A percentile compares a stretch with the other conserved stretches of the same genome.
These are phyloP conservation scores for Tausonia pullulans DNA, from an alignment of 1,284 basidiomycete species.

Conservation along the genomic window DNA sequence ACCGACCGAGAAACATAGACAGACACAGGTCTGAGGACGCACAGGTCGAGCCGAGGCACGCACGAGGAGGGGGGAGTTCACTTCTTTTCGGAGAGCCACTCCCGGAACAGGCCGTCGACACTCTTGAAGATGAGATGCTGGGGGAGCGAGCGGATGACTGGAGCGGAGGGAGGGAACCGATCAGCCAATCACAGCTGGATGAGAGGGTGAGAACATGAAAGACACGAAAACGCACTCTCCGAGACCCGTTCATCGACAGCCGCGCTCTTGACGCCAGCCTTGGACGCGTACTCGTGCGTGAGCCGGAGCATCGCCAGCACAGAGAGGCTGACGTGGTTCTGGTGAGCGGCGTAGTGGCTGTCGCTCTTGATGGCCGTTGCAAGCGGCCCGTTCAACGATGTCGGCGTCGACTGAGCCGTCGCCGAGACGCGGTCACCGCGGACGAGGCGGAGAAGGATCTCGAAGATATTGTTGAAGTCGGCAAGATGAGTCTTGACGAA, in stretches of 20 bases:
- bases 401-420: constrained; percentile 46
- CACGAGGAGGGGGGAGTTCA: too few relatives aligned
- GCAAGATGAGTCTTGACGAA: constrained; percentile 83
- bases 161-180: background rate
- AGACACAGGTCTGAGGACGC: too few relatives aligned
- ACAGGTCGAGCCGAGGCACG: too few relatives aligned
- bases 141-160: constrained; percentile 67
- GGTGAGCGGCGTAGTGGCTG: constrained; percentile 69
- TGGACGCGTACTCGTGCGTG: constrained; percentile 64
- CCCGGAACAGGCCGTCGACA: constrained; percentile 69
- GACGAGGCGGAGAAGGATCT: constrained; percentile 78
- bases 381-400: constrained; percentile 24
- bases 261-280: constrained; percentile 52
- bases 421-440: constrained; percentile 54
- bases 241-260: constrained; percentile 68
- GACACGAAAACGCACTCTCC: constrained; percentile 41
- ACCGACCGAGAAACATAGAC: too few relatives aligned
- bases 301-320: constrained; percentile 81
- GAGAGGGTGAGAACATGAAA: background rate
- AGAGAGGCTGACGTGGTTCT: constrained; percentile 84
- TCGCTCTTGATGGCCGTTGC: constrained; percentile 54
- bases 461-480: constrained; percentile 67
- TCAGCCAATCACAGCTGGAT: background rate
- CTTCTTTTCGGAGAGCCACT: constrained; percentile 8
- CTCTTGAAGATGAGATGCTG: constrained; percentile 74